phyloP scores from a whole-genome alignment of 1,284 basidiomycete species.

The Leucoagaricus sp. region DNA sequence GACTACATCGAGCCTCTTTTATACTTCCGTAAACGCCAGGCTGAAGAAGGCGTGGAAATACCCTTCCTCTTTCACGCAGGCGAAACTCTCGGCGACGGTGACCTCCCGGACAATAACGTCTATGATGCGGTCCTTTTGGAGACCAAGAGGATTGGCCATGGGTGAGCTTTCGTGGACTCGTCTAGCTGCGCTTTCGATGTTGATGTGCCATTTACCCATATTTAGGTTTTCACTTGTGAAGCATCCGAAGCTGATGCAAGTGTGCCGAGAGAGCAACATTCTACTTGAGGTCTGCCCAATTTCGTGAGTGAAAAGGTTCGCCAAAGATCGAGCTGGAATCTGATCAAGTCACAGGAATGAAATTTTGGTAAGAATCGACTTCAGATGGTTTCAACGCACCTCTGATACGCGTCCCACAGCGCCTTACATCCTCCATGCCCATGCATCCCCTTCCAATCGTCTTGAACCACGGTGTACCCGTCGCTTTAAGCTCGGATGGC shows the following conservation, averaged over 20 bases:
- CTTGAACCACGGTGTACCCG: slow-evolving; percentile 67
- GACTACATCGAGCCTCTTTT: slow-evolving; percentile 69
- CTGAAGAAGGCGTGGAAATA: slow-evolving; percentile 60
- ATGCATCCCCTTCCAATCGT: slow-evolving; percentile 73
- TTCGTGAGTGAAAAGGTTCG: slow-evolving; percentile 59
- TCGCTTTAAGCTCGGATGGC: slow-evolving; percentile 73
- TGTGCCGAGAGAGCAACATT: slow-evolving; percentile 64
- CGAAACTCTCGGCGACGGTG: slow-evolving; percentile 75
- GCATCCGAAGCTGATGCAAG: slow-evolving; percentile 70
- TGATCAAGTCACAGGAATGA: no score
- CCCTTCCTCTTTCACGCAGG: slow-evolving; percentile 83
- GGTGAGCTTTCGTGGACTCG: slow-evolving; percentile 38
- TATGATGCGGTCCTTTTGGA: slow-evolving; percentile 78
- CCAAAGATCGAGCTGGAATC: no score
- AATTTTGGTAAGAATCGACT: slow-evolving; percentile 49
- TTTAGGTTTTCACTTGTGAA: slow-evolving; percentile 69
- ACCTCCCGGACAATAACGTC: slow-evolving; percentile 67
- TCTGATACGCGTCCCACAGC: slow-evolving; percentile 34
- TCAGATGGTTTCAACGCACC: not conserved
- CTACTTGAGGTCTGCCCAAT: slow-evolving; percentile 73
- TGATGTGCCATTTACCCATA: not conserved
- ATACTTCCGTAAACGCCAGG: slow-evolving; percentile 57
- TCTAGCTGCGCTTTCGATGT: not conserved
- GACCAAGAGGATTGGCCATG: slow-evolving; percentile 80
- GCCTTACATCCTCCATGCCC: slow-evolving; percentile 71